Evolutionary conservation across 1,284 basidiomycete genomes (phyloP), one percentile per base, ranked within the genome.

Genomic region (Cutaneotrichosporon cutaneum): DNA sequence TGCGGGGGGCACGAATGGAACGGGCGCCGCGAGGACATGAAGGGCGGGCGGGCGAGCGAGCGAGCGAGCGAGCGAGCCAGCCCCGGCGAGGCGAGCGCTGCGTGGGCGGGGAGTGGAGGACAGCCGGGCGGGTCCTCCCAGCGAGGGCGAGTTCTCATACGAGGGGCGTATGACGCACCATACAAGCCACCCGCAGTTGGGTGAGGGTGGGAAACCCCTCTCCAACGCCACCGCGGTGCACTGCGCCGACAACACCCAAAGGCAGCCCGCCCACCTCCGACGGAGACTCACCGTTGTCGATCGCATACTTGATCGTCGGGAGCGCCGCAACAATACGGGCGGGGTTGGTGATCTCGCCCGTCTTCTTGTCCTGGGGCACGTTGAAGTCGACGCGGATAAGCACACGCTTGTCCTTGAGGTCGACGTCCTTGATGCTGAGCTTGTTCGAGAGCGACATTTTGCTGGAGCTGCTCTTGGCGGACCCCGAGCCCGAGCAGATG

Each of bases 331-430:
- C 89, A 81, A 99, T 96, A 80, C 95, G 90, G 63, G 93, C 92
- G 70, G 93, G 90, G 84, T 98, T 99, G 59, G 95, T 96, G 84
- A 99, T 95, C 61, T 60, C 59, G 79, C 88, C 88, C 60, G 88
- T 88, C 75, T 88, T 85, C 82, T 83, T 83, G 72, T 83, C 82
- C 70, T 75, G 74, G 69, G 95, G 95, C 70, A 99, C 95, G 82
- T 99, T 99, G 84, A 99, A 99, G 85, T 99, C 96, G 72, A 98
- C 92, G 69, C 93, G 90, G 78, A 96, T 92, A 73, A 97, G 88
- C 75, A 98, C 94, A 70, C 90, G 90, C 72, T 80, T 78, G 78
- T 83, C 90, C 75, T 87, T 87, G 83, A 98, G 88, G 73, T 90
- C 87, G 77, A 94, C 83, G 82, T 98, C 95, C 69, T 88, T 90